phyloP scores from a whole-genome alignment of 2,329 filamentous ascomycete genomes.

The Curvularia sp. region DNA sequence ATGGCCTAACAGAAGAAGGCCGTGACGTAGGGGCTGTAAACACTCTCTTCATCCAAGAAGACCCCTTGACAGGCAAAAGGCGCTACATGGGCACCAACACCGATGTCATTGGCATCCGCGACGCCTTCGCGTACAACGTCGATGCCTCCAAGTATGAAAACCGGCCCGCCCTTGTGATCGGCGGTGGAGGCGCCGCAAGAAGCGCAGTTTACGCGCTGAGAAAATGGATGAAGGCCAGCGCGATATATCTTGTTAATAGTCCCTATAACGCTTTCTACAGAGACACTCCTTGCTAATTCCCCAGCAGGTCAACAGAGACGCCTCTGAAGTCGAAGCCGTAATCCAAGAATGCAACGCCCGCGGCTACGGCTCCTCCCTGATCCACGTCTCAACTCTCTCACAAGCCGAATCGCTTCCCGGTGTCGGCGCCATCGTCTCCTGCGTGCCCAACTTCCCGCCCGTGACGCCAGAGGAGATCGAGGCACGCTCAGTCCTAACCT shows the following conservation, averaged over 20 bases:
- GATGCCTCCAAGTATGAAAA: slow-evolving; percentile 60
- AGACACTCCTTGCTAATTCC: not conserved
- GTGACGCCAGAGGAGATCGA: slow-evolving; percentile 66
- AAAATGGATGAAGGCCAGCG: slow-evolving; percentile 70
- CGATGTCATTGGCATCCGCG: slow-evolving; percentile 78
- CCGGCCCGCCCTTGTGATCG: slow-evolving; percentile 74
- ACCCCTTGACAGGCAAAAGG: slow-evolving; percentile 54
- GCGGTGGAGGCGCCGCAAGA: slow-evolving; percentile 79
- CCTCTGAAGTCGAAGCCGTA: slow-evolving; percentile 69
- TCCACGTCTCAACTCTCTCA: slow-evolving; percentile 67
- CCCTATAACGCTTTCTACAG: not conserved
- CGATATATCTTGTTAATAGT: slow-evolving; percentile 68
- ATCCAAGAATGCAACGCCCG: slow-evolving; percentile 67
- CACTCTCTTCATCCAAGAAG: slow-evolving; percentile 71
- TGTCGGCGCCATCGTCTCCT: slow-evolving; percentile 73
- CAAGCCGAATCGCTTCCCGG: slow-evolving; percentile 65
- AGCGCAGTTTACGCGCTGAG: slow-evolving; percentile 78
- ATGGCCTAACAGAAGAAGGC: slow-evolving; percentile 75
- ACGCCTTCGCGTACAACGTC: slow-evolving; percentile 66
- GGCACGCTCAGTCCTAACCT: slow-evolving; percentile 64
- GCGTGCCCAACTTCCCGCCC: slow-evolving; percentile 79
- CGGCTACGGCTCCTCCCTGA: slow-evolving; percentile 66
- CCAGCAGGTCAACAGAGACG: slow-evolving; percentile 68
- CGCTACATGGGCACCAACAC: slow-evolving; percentile 78
- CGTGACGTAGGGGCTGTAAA: slow-evolving; percentile 79